These are phyloP conservation scores for Astragalus membranaceus DNA, from an alignment of 306 rosid species.

Conservation along the genomic window DNA sequence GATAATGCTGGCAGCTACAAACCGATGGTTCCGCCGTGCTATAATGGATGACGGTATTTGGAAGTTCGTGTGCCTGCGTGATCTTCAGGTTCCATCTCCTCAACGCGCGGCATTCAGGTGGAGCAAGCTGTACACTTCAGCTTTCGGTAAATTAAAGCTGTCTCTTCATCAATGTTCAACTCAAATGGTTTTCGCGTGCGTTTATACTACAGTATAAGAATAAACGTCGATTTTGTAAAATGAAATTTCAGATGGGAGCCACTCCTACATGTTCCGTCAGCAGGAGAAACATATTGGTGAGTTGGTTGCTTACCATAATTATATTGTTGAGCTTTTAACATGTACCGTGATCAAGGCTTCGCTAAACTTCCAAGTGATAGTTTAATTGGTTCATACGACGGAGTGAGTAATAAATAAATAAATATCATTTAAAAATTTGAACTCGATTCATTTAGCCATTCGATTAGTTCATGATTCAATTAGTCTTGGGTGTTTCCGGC, in stretches of 20 bases:
- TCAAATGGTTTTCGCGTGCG: neutral
- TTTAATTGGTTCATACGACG: too few relatives aligned
- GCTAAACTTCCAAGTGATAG: too few relatives aligned
- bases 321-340: too few relatives aligned
- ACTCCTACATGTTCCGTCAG: slow-evolving; percentile 81
- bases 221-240: neutral
- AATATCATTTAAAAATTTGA: too few relatives aligned
- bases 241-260: slow-evolving; percentile 72
- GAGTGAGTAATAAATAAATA: too few relatives aligned
- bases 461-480: too few relatives aligned
- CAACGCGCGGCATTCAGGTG: slow-evolving; percentile 54
- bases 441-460: too few relatives aligned
- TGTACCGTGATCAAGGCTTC: too few relatives aligned
- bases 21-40: slow-evolving; percentile 63
- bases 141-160: slow-evolving; percentile 47
- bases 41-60: slow-evolving; percentile 73
- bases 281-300: slow-evolving; percentile 83
- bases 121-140: slow-evolving; percentile 69
- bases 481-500: too few relatives aligned
- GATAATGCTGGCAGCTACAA: slow-evolving; percentile 74
- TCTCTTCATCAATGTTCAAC: neutral
- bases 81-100: slow-evolving; percentile 77
- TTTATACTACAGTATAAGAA: neutral
- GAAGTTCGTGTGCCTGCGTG: slow-evolving; percentile 75
- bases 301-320: slow-evolving; percentile 11